phyloP scores from a whole-genome alignment of 495 filamentous ascomycete genomes.

The Penicillium antarcticum region DNA sequence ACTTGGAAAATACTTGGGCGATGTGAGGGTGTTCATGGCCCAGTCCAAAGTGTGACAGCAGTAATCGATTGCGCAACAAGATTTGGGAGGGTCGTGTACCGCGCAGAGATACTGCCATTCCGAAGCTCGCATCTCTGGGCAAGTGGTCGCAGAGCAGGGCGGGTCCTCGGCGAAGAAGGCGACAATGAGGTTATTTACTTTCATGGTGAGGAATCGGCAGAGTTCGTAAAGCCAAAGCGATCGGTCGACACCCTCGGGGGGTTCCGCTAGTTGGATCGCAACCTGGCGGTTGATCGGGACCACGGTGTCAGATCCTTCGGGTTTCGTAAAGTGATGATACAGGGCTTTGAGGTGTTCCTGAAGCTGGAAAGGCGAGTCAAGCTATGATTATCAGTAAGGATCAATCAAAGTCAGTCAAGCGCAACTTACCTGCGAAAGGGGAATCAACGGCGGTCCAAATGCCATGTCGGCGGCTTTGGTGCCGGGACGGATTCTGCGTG shows the following conservation, averaged over 20 bases:
- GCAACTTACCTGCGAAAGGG: constrained; percentile 68
- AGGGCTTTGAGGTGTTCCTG: constrained; percentile 96
- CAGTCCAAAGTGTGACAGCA: constrained; percentile 98
- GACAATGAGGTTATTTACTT: constrained; percentile 87
- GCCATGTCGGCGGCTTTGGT: constrained; percentile 89
- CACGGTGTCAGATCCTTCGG: constrained; percentile 51
- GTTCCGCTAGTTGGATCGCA: constrained; percentile 68
- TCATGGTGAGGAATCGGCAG: constrained; percentile 88
- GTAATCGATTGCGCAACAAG: constrained; percentile 97
- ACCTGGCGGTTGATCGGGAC: constrained; percentile 70
- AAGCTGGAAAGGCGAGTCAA: constrained; percentile 96
- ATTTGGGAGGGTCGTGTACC: constrained; percentile 91
- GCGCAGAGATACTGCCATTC: constrained; percentile 99
- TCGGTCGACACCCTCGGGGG: constrained; percentile 75
- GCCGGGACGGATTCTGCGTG: constrained; percentile 85
- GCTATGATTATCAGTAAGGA: constrained; percentile 43
- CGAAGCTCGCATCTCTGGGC: constrained; percentile 95
- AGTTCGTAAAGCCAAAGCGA: constrained; percentile 97
- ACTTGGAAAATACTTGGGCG: constrained; percentile 87
- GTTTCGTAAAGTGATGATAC: constrained; percentile 72
- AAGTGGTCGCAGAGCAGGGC: constrained; percentile 80
- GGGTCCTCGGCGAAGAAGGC: constrained; percentile 88
- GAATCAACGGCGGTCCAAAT: constrained; percentile 82
- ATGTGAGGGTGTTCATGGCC: constrained; percentile 87
- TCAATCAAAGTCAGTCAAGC: not conserved